Evolutionary conservation across 129 eudicot species (phyloP).

Genomic region (Arctium lappa): DNA sequence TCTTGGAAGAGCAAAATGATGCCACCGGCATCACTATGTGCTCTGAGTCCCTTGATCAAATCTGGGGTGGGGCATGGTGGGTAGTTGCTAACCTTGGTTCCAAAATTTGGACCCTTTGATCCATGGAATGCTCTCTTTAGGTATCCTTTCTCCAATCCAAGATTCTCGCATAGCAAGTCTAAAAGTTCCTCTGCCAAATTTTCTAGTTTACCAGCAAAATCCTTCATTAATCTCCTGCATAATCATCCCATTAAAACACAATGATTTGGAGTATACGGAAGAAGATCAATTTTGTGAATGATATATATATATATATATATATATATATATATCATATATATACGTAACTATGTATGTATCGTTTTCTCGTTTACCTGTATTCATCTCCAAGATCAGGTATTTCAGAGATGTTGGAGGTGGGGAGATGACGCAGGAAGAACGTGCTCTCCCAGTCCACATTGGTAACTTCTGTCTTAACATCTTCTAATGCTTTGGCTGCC

Average conservation of each 20-base stretch:
- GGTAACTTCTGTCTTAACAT: conserved; percentile 41
- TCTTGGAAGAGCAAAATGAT: conserved; percentile 65
- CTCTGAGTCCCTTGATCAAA: conserved; percentile 63
- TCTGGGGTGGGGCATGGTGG: conserved; percentile 72
- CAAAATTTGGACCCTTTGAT: conserved; percentile 55
- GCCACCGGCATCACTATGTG: conserved; percentile 77
- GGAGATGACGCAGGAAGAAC: conserved; percentile 54
- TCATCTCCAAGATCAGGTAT: conserved; percentile 47
- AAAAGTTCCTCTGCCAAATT: conserved; percentile 51
- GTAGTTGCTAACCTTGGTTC: conserved; percentile 72
- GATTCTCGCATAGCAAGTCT: conserved; percentile 61
- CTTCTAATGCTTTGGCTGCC: conserved; percentile 46
- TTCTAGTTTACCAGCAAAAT: conserved; percentile 49
- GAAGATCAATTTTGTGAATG: neutral
- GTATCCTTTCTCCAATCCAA: conserved; percentile 66
- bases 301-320: neutral
- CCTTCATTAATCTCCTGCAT: conserved; percentile 50
- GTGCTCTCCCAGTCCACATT: conserved; percentile 60
- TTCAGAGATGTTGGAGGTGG: conserved; percentile 42
- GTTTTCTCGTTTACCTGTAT: conserved; percentile 30
- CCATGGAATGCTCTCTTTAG: conserved; percentile 51
- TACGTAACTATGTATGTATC: neutral
- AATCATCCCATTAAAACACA: conserved; percentile 5
- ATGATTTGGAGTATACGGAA: neutral
- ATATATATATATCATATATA: no score